Evolutionary conservation across 805 yeast species (phyloP).

Genomic region (Cyberlindnera meyerae): DNA sequence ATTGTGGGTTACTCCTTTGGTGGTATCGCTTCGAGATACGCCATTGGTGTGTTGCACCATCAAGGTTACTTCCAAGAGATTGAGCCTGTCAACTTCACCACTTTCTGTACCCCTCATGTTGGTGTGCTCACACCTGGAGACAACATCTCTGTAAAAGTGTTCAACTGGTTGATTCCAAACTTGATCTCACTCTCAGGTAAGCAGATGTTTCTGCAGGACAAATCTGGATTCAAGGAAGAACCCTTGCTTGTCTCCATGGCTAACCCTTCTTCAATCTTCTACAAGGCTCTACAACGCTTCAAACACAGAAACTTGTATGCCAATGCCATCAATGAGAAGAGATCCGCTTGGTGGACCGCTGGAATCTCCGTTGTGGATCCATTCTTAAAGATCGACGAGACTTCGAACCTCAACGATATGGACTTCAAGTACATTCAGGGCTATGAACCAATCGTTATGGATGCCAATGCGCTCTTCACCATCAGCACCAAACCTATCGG

Average conservation of each 20-base stretch:
- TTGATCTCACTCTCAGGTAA: slow-evolving; percentile 67
- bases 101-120: slow-evolving; percentile 70
- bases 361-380: slow-evolving; percentile 64
- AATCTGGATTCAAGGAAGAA: slow-evolving; percentile 20
- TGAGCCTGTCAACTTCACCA: slow-evolving; percentile 53
- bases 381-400: slow-evolving; percentile 38
- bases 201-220: slow-evolving; percentile 65
- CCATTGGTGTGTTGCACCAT: slow-evolving; percentile 62
- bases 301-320: slow-evolving; percentile 57
- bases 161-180: slow-evolving; percentile 60
- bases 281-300: slow-evolving; percentile 50
- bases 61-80: slow-evolving; percentile 48
- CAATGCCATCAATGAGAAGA: slow-evolving; percentile 72
- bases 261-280: slow-evolving; percentile 53
- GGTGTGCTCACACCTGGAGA: slow-evolving; percentile 59
- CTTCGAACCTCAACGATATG: slow-evolving; percentile 38
- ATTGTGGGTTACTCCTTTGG: slow-evolving; percentile 83
- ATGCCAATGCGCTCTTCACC: slow-evolving; percentile 40
- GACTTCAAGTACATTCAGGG: slow-evolving; percentile 42
- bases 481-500: slow-evolving; percentile 21
- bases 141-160: slow-evolving; percentile 44
- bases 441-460: slow-evolving; percentile 56
- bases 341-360: slow-evolving; percentile 81
- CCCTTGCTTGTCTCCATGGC: slow-evolving; percentile 70
- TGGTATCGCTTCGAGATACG: slow-evolving; percentile 74